A percentile compares a stretch with the other conserved stretches of the same genome.
These are phyloP conservation scores for Exserohilum rostratum DNA, from an alignment of 2,329 filamentous ascomycete genomes.

Conservation along the genomic window DNA sequence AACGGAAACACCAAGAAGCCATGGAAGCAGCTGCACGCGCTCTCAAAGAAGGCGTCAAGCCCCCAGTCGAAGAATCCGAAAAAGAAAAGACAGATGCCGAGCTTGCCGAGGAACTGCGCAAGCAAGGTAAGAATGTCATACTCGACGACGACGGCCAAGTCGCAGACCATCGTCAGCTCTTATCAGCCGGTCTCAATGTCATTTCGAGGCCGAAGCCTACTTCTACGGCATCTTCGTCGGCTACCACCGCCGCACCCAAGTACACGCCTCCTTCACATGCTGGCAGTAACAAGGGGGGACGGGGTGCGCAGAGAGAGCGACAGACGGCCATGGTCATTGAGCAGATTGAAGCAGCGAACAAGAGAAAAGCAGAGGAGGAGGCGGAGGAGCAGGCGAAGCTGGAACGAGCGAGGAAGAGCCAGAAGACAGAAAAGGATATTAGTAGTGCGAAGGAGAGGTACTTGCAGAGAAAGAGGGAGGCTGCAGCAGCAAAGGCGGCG, in stretches of 20 bases:
- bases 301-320: conserved; percentile 73
- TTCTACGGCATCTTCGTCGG: conserved; percentile 27
- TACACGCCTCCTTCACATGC: conserved; percentile 7
- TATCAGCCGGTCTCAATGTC: conserved; percentile 77
- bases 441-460: conserved; percentile 81
- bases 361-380: conserved; percentile 71
- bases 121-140: conserved; percentile 66
- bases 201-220: conserved; percentile 64
- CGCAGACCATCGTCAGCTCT: conserved; percentile 80
- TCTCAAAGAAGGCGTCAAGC: conserved; percentile 41
- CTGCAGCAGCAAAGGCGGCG: conserved; percentile 73
- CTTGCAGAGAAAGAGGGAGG: conserved; percentile 75
- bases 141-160: conserved; percentile 85
- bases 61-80: conserved; percentile 43
- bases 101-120: conserved; percentile 70
- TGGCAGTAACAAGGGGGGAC: conserved; percentile 46
- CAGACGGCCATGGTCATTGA: conserved; percentile 80
- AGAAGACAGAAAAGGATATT: conserved; percentile 78
- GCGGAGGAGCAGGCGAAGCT: conserved; percentile 69
- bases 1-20: conserved; percentile 71
- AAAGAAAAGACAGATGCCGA: conserved; percentile 62
- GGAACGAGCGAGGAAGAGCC: conserved; percentile 73
- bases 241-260: conserved; percentile 13
- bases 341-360: conserved; percentile 75
- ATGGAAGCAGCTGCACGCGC: conserved; percentile 66